Conservation (phyloP, 2,329 filamentous ascomycete genomes). For the Stachybotrys chartarum region DNA sequence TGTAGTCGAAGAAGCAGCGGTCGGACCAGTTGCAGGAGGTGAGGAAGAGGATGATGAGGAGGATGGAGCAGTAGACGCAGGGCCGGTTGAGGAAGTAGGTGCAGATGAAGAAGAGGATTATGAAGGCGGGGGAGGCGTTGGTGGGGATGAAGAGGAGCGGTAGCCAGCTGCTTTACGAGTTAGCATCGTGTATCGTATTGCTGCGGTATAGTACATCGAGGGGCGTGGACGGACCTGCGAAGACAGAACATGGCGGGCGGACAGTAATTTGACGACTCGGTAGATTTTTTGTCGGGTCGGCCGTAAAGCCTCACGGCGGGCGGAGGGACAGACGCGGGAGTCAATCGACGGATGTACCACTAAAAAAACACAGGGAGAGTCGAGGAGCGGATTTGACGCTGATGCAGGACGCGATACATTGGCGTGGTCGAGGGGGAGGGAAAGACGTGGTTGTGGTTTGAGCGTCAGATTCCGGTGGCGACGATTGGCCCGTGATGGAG, state of each 20-base stretch:
- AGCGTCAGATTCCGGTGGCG: too few relatives aligned
- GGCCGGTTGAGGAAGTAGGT: constrained; percentile 95
- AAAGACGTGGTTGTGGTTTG: too few relatives aligned
- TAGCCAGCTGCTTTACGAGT: constrained; percentile 56
- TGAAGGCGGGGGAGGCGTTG: constrained; percentile 77
- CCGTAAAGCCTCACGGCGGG: neutral
- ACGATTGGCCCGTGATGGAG: too few relatives aligned
- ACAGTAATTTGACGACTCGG: neutral
- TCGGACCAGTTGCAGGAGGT: constrained; percentile 88
- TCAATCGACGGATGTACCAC: too few relatives aligned
- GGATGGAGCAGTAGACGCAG: constrained; percentile 95
- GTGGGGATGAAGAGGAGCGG: constrained; percentile 84
- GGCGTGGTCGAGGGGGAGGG: too few relatives aligned
- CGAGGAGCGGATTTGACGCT: too few relatives aligned
- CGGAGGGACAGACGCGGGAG: too few relatives aligned
- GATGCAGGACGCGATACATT: too few relatives aligned
- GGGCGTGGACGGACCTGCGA: constrained; percentile 38
- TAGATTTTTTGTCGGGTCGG: neutral
- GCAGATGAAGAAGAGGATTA: constrained; percentile 82
- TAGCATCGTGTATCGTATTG: constrained; percentile 1
- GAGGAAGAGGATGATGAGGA: constrained; percentile 89
- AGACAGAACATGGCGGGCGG: constrained; percentile 51
- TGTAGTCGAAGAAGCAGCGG: constrained; percentile 88
- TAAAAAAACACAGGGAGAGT: too few relatives aligned
- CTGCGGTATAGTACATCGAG: constrained; percentile 1